These are phyloP conservation scores for Marasmius oreades DNA, from an alignment of 1,284 basidiomycete genomes.

Conservation along the genomic window DNA sequence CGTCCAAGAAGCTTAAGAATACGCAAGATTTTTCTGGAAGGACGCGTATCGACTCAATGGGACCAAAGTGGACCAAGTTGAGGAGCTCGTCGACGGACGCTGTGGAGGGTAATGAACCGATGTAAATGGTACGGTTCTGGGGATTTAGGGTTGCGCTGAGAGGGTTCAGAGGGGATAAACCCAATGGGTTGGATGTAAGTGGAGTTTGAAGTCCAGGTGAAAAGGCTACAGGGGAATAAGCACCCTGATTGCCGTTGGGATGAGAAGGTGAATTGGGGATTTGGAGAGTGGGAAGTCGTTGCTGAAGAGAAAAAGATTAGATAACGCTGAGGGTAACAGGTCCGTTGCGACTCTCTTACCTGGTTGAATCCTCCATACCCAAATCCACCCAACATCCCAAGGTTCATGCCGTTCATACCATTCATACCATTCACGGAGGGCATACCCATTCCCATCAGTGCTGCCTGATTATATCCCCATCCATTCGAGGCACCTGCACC, in stretches of 20 bases:
- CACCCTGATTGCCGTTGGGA: conserved; percentile 29
- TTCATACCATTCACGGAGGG: conserved; percentile 48
- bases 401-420: conserved; percentile 36
- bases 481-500: conserved; percentile 34
- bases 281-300: conserved; percentile 63
- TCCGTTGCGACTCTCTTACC: conserved; percentile 59
- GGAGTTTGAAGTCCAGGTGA: conserved; percentile 20
- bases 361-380: conserved; percentile 70
- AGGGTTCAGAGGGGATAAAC: conserved; percentile 17
- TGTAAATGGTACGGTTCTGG: conserved; percentile 89
- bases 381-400: conserved; percentile 56
- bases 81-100: conserved; percentile 97
- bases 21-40: conserved; percentile 98
- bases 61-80: conserved; percentile 97
- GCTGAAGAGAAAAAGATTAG: conserved; percentile 25
- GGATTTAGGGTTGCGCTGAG: conserved; percentile 48
- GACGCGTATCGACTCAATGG: conserved; percentile 92
- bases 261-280: conserved; percentile 43
- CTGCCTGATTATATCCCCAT: conserved; percentile 56
- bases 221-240: neutral
- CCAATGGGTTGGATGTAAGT: neutral
- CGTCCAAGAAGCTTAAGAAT: conserved; percentile 96
- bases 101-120: conserved; percentile 94
- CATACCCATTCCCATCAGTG: conserved; percentile 74
- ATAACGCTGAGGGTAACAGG: conserved; percentile 53